phyloP scores from a whole-genome alignment of 768 basidiomycete species.

The Auricularia sp. region DNA sequence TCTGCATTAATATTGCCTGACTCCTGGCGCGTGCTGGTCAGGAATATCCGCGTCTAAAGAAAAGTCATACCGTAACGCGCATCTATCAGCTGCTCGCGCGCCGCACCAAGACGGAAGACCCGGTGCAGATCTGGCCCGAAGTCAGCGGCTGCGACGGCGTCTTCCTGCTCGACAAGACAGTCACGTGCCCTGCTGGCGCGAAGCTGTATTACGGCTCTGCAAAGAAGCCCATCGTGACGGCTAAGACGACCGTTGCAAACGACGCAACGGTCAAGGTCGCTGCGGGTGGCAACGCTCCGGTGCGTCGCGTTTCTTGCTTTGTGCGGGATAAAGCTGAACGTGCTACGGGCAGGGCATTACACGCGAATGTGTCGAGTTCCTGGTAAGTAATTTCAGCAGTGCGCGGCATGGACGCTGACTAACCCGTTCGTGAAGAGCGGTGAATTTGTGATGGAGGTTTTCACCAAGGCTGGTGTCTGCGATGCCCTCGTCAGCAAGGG shows the following conservation, averaged over 20 bases:
- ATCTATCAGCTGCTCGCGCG: background rate
- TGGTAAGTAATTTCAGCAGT: background rate
- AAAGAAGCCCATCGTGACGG: background rate
- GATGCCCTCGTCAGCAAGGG: constrained; percentile 2
- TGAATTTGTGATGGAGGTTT: background rate
- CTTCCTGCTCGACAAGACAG: background rate
- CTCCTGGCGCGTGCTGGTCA: background rate
- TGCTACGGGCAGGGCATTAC: background rate
- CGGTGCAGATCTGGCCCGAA: background rate
- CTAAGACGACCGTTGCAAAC: background rate
- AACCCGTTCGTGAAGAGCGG: background rate
- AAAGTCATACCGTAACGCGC: background rate
- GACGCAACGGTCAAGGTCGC: background rate
- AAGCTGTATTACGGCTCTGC: background rate
- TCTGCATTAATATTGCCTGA: background rate
- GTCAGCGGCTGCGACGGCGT: background rate
- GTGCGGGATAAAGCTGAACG: too few species aligned
- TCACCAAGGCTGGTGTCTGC: background rate
- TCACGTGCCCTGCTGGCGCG: background rate
- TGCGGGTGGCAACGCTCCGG: background rate
- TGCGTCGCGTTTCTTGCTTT: background rate
- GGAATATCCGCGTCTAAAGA: background rate
- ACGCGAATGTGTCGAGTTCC: background rate
- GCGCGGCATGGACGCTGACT: background rate
- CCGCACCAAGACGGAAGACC: background rate